A percentile compares a stretch with the other conserved stretches of the same genome.
These are phyloP conservation scores for Paecilomyces sp. DNA, from an alignment of 2,329 filamentous ascomycete genomes.

Conservation along the genomic window DNA sequence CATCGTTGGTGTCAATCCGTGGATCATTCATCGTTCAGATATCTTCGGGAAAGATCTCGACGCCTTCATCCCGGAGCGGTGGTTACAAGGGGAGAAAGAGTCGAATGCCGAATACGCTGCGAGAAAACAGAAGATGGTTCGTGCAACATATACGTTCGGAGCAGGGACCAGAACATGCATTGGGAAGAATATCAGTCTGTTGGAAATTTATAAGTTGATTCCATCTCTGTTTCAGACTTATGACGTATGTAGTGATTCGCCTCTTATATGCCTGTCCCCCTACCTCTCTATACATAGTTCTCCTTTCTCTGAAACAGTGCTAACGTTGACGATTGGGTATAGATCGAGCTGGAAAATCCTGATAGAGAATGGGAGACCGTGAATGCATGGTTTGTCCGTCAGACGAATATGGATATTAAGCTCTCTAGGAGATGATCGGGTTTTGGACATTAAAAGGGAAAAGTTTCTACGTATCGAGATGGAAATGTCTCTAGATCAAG, in stretches of 20 bases:
- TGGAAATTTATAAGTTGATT: constrained; percentile 12
- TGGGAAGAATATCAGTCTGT: constrained; percentile 25
- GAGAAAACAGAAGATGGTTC: neutral
- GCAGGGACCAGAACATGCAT: constrained; percentile 47
- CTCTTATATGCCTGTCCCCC: neutral
- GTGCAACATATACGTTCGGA: constrained; percentile 40
- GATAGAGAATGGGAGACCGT: constrained; percentile 12
- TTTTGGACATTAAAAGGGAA: neutral
- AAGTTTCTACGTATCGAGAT: too few relatives aligned
- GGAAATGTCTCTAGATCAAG: too few relatives aligned
- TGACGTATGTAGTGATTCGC: neutral
- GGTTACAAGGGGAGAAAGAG: constrained; percentile 7
- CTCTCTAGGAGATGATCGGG: constrained; percentile 7
- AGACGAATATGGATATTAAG: constrained; percentile 23
- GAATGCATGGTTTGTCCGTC: constrained; percentile 49
- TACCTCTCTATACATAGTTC: neutral
- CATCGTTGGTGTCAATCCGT: constrained; percentile 25
- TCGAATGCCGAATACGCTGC: neutral
- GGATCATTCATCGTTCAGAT: constrained; percentile 18
- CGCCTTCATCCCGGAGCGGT: constrained; percentile 15
- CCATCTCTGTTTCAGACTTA: neutral
- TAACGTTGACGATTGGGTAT: neutral
- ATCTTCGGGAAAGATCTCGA: constrained; percentile 15
- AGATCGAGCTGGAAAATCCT: constrained; percentile 12
- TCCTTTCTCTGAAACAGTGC: neutral